A percentile compares a stretch with the other conserved stretches of the same genome.
phyloP scores from a whole-genome alignment of 202 grass and related monocot genomes.

The Eragrostis tef region DNA sequence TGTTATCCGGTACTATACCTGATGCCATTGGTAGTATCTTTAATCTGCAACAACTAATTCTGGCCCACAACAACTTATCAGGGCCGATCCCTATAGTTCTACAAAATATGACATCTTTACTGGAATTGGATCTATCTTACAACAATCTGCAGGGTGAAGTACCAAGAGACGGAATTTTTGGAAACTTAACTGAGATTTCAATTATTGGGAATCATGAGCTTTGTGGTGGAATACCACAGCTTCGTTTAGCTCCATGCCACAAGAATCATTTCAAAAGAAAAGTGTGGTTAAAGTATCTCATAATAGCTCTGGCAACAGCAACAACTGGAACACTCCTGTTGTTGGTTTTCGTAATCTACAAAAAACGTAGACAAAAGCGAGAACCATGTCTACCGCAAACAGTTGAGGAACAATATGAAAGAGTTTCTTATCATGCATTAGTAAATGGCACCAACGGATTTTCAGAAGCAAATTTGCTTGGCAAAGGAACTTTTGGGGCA shows the following conservation, averaged over 20 bases:
- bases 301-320: not conserved
- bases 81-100: constrained; percentile 25
- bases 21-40: constrained; percentile 4
- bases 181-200: not conserved
- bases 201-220: constrained; percentile 49
- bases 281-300: not conserved
- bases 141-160: constrained; percentile 49
- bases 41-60: constrained; percentile 1
- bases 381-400: not conserved
- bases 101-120: constrained; percentile 18
- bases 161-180: constrained; percentile 39
- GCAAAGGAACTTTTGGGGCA: constrained; percentile 39
- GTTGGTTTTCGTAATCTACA: not conserved
- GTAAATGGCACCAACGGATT: constrained; percentile 45
- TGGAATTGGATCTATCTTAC: constrained; percentile 26
- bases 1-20: constrained; percentile 36
- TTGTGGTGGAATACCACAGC: constrained; percentile 46
- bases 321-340: not conserved
- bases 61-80: constrained; percentile 42
- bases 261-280: not conserved
- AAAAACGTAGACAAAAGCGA: not conserved
- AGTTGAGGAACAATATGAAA: not conserved
- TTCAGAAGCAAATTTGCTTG: constrained; percentile 39
- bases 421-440: constrained; percentile 39
- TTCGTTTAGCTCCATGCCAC: constrained; percentile 47